Base-by-base conservation (phyloP, 2,329 filamentous ascomycete species). In the Colletotrichum horii region DNA sequence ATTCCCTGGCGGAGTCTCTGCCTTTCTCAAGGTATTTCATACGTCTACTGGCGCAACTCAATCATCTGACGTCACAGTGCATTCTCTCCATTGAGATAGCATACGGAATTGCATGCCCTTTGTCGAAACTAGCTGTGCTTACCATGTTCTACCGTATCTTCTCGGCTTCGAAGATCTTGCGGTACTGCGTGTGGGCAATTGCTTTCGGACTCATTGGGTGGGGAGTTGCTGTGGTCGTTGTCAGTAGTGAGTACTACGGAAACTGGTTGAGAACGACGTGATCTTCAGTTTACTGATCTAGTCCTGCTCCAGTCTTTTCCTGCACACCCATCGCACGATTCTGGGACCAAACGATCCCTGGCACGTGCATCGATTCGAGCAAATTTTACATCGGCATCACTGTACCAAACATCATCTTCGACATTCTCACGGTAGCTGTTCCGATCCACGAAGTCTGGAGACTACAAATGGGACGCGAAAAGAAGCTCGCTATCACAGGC, bases 131-230 rank as follows among this genome's bases (percentile, higher is more conserved):
- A 11, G 22, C 69, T 15, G 60, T 71, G 15, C 38, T 71, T 6
- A 48, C 43, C 16, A 71, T 71, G 69, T 71, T 56, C 38, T 58
- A 66, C 22, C 43, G 61, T n/a, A 66, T 71, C 48, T 71, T 71
- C 61, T 71, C 69, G n/a, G 38, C 69, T 15, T 71, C 69, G 3
- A 66, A 58, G 22, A 28, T 22, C 12, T 48, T 71, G 11, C 69
- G 60, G 16, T 36, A 16, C 26, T 43, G 24, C 7, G 61, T 43
- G 1, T 71, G 69, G 69, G n/a, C 24, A 4, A 34, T 71, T 12
- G n/a, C 60, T 24, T 28, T 28, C 7, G 62, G 61, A 55, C 34
- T 70, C 11, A 28, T 64, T 32, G 58, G 55, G 12, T 64, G 67
- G 58, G 36, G 67, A 8, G 52, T 70, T 26, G 58, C 67, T 16